Evolutionary conservation across 2,329 filamentous ascomycete species (phyloP).

Genomic region (Stagonosporopsis tanaceti): DNA sequence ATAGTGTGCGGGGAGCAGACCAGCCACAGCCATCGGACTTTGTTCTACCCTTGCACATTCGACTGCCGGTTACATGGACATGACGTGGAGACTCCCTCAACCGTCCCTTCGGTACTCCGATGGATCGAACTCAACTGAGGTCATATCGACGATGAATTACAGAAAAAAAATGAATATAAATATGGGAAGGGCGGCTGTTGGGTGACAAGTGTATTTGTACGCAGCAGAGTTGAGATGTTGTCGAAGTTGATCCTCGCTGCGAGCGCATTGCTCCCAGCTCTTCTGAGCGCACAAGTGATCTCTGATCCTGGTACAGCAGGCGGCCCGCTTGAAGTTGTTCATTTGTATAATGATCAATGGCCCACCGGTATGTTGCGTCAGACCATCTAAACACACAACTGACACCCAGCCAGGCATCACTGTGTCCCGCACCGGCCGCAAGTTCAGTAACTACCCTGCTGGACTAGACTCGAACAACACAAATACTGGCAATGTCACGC

Average conservation of each 20-base stretch:
- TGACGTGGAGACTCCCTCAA: constrained; percentile 32
- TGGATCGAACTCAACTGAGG: constrained; percentile 1
- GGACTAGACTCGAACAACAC: constrained; percentile 60
- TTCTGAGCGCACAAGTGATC: constrained; percentile 28
- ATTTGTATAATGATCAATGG: constrained; percentile 62
- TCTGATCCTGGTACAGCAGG: constrained; percentile 52
- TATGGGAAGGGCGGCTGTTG: not conserved
- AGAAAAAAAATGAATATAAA: not conserved
- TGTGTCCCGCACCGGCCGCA: constrained; percentile 59
- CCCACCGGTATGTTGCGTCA: constrained; percentile 46
- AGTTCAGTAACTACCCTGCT: constrained; percentile 62
- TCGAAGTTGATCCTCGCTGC: constrained; percentile 10
- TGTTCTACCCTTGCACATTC: constrained; percentile 15
- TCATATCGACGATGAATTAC: constrained; percentile 3
- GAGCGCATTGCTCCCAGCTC: constrained; percentile 22
- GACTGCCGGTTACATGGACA: constrained; percentile 28
- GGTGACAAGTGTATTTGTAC: not conserved
- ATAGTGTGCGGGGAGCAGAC: not conserved
- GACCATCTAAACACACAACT: not conserved
- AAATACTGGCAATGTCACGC: constrained; percentile 50
- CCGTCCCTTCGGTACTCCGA: not conserved
- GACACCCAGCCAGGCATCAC: constrained; percentile 54
- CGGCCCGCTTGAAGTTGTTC: constrained; percentile 57
- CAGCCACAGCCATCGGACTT: constrained; percentile 10
- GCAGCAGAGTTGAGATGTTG: not conserved